Percentiles rank a stretch among this genome's conserved stretches.
Evolutionary conservation across 164 flowering plant genomes (phyloP).

Genomic region (Macadamia tetraphylla): DNA sequence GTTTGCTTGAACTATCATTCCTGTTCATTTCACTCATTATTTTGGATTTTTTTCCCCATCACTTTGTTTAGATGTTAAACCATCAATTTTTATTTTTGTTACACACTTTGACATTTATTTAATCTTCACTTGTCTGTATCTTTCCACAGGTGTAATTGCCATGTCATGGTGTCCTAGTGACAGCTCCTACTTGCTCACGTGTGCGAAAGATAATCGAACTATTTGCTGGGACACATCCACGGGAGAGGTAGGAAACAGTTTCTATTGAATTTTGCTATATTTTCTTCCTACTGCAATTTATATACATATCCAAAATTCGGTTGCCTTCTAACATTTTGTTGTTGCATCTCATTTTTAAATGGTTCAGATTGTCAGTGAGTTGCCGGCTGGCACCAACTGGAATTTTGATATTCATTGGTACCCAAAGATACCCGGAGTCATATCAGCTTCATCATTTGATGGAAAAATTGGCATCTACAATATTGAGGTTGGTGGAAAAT

Average conservation of each 20-base stretch:
- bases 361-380: constrained; percentile 74
- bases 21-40: not conserved
- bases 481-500: constrained; percentile 54
- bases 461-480: constrained; percentile 93
- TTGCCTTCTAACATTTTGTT: not conserved
- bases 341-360: constrained; percentile 10
- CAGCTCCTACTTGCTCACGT: constrained; percentile 85
- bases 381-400: constrained; percentile 87
- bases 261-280: too few relatives aligned
- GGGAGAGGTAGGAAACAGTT: constrained; percentile 54
- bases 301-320: not conserved
- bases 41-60: not conserved
- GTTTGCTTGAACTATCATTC: not conserved
- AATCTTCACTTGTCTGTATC: constrained; percentile 1
- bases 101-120: not conserved
- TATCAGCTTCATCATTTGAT: constrained; percentile 97
- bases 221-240: constrained; percentile 89
- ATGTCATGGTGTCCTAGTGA: constrained; percentile 98
- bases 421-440: constrained; percentile 88
- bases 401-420: constrained; percentile 98
- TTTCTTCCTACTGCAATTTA: not conserved
- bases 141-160: constrained; percentile 78
- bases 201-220: constrained; percentile 94
- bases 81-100: not conserved
- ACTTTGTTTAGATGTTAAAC: not conserved